Conservation (phyloP, 805 yeast genomes). For the Candida sonorensis region DNA sequence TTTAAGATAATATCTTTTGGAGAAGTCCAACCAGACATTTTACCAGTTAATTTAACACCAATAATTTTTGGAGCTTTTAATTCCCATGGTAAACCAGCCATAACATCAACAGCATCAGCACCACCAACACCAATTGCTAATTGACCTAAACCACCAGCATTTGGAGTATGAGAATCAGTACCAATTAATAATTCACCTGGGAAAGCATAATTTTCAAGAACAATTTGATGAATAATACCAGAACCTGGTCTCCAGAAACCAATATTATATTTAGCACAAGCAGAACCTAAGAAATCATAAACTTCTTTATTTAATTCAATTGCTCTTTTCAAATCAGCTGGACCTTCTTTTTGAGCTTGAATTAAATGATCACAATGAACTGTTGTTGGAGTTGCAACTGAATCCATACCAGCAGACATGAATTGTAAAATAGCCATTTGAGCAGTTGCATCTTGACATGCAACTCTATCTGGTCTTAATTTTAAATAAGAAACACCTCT, state of each 20-base stretch:
- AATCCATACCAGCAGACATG: slow-evolving; percentile 90
- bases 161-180: slow-evolving; percentile 98
- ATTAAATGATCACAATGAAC: slow-evolving; percentile 98
- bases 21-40: slow-evolving; percentile 88
- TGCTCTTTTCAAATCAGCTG: slow-evolving; percentile 72
- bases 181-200: slow-evolving; percentile 98
- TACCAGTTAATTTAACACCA: slow-evolving; percentile 91
- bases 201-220: slow-evolving; percentile 90
- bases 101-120: slow-evolving; percentile 98
- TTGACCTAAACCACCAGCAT: slow-evolving; percentile 98
- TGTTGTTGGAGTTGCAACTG: slow-evolving; percentile 88
- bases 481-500: slow-evolving; percentile 90
- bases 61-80: slow-evolving; percentile 92
- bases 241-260: slow-evolving; percentile 99
- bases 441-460: slow-evolving; percentile 99
- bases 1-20: slow-evolving; percentile 95
- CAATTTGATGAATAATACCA: slow-evolving; percentile 97
- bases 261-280: slow-evolving; percentile 92
- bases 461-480: slow-evolving; percentile 94
- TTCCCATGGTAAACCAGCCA: slow-evolving; percentile 98
- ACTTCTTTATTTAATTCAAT: slow-evolving; percentile 88
- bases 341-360: slow-evolving; percentile 93
- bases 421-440: slow-evolving; percentile 98
- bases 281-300: slow-evolving; percentile 85
- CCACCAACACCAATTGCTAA: slow-evolving; percentile 99